Conservation (phyloP, 1,139 yeast species). For the Saccharomycopsis hybrid region DNA sequence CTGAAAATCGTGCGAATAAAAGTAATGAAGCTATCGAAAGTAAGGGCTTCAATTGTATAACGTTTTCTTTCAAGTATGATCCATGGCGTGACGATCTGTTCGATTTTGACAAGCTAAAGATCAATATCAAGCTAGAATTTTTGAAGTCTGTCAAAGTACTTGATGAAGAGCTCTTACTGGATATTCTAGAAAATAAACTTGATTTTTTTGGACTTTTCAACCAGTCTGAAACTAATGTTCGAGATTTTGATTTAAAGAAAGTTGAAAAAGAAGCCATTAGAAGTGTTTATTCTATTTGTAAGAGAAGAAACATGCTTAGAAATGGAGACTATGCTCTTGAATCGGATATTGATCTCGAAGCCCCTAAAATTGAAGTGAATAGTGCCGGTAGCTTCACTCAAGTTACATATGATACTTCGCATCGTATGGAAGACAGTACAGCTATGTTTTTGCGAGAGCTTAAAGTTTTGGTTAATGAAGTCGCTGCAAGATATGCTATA, state of each 20-base stretch:
- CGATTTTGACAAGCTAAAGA: conserved; percentile 9
- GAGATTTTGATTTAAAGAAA: background rate
- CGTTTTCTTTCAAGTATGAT: conserved; percentile 15
- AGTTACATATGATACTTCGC: background rate
- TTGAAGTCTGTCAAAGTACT: conserved; percentile 7
- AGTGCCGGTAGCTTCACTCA: background rate
- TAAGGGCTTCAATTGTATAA: conserved; percentile 10
- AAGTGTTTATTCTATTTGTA: conserved; percentile 11
- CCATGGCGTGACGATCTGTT: conserved; percentile 14
- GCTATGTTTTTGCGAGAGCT: conserved; percentile 24
- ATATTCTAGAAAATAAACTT: background rate
- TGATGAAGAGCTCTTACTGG: background rate
- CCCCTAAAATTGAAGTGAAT: conserved; percentile 1
- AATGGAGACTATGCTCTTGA: conserved; percentile 11
- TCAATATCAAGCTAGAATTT: conserved; percentile 10
- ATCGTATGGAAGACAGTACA: background rate
- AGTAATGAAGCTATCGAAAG: background rate
- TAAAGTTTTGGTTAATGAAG: conserved; percentile 27
- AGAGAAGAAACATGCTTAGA: conserved; percentile 5
- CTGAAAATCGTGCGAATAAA: no score
- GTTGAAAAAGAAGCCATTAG: conserved; percentile 9
- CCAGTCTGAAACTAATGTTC: background rate
- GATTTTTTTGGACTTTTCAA: conserved; percentile 11
- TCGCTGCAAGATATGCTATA: conserved; percentile 24
- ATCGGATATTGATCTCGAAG: conserved; percentile 3